Evolutionary conservation across 23 red algal genomes (phyloP), one percentile per base, ranked within the genome.

Genomic region (Pyropia yezoensis): DNA sequence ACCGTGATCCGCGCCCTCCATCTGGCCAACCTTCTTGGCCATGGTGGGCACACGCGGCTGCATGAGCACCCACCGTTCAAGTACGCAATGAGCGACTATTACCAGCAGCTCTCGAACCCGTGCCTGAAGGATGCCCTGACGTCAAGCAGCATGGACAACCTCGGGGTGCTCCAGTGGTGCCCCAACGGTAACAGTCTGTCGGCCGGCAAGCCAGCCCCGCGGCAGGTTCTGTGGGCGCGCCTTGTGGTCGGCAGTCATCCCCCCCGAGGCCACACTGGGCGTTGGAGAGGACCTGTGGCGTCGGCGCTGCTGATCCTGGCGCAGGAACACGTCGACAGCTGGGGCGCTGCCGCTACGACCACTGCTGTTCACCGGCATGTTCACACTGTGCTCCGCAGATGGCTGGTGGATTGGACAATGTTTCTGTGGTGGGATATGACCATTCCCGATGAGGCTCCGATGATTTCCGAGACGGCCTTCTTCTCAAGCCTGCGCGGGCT

Each of bases 271-370:
- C 14, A 18, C 51, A 18, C 14, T 14, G 51, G 51, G 51, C 13
- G 51, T 13, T 54, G 51, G 51, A 54, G 51, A 54, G 51, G 51
- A 18, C 51, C 51, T 54, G 51, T 54, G 51, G 51, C 51, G 51
- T 13, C 51, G 18, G 51, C 51, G 13, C 51, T 54, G 18, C 18
- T 54, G 14, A 14, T 18, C 14, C 13, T 54, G 14, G 51, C 51
- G 51, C 51, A 18, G 13, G 51, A 54, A 18, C 13, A 54, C 18
- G 18, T 54, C 18, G 51, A 54, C 51, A 18, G 18, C 51, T 54
- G 51, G 51, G 51, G 51, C 51, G 51, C 51, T 18, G 51, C 14
- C 18, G 51, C 18, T 54, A 54, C 14, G 13, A 13, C 14, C 14
- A 54, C 51, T 13, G 51, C 51, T 54, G 18, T 54, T 13, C 13